These are phyloP conservation scores for Spiromastix sp. DNA, from an alignment of 2,329 filamentous ascomycete species.

Conservation along the genomic window DNA sequence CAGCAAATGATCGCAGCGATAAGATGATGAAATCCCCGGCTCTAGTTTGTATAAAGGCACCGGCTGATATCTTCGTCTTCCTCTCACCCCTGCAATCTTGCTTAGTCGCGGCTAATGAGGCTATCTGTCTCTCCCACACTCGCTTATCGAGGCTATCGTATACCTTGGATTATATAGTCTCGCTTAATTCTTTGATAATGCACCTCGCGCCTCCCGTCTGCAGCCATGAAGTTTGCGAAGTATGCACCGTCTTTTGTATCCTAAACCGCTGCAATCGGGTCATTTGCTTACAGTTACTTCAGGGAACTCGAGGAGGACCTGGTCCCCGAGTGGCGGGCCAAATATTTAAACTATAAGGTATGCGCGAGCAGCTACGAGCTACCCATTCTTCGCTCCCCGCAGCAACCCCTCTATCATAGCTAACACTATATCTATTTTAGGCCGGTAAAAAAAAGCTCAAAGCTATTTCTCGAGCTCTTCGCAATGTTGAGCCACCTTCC, in stretches of 20 bases:
- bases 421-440: constrained; percentile 27
- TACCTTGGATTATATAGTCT: too few relatives aligned
- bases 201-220: too few relatives aligned
- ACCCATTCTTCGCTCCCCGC: neutral
- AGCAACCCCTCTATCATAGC: constrained; percentile 10
- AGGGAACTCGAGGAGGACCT: constrained; percentile 76
- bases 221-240: constrained; percentile 53
- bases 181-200: too few relatives aligned
- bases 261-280: constrained; percentile 2
- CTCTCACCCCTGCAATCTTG: too few relatives aligned
- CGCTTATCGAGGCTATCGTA: too few relatives aligned
- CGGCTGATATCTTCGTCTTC: too few relatives aligned
- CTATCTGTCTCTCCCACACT: too few relatives aligned
- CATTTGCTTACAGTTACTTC: constrained; percentile 12
- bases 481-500: constrained; percentile 46
- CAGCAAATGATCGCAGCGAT: too few relatives aligned
- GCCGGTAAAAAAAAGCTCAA: constrained; percentile 87
- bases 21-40: too few relatives aligned
- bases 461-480: constrained; percentile 62
- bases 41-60: too few relatives aligned
- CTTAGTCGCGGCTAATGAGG: too few relatives aligned
- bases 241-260: constrained; percentile 19
- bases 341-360: constrained; percentile 91
- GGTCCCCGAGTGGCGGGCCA: constrained; percentile 88
- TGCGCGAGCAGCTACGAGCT: constrained; percentile 12